Evolutionary conservation across 495 filamentous ascomycete species (phyloP), one percentile per base, ranked within the genome.

Genomic region (Neurospora africana): DNA sequence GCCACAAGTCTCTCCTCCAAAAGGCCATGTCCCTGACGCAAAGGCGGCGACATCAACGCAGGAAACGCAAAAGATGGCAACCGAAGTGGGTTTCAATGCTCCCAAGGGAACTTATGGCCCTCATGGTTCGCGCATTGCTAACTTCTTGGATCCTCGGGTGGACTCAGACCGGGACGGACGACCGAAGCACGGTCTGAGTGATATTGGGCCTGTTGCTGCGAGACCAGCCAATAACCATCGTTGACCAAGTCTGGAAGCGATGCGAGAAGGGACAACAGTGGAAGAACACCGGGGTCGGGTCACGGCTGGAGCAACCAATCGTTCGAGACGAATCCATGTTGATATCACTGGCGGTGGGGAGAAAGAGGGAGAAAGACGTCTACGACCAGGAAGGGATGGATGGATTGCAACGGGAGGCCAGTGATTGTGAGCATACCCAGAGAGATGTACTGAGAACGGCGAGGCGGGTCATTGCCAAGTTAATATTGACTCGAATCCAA

Each of bases 81-180:
- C 71, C 47, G 76, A 73, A 69, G 75, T 72, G 23, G 68, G 68
- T 23, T 71, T 72, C 15, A 75, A 75, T 38, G 75, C 75, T 10
- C 75, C 80, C 40, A 73, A 77, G 72, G 77, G 79, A 17, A 80
- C 80, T 19, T 81, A 82, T 68, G 83, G 79, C 41, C 78, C 82
- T 38, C 80, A 86, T 72, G 69, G 74, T 21, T 78, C 79, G 70
- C 81, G 81, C 8, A 70, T 80, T 39, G 81, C 73, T 21, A 83
- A 85, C 74, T 81, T 80, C 11, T 79, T 79, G 35, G 83, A 83
- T 74, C 81, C 82, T 17, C 78, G 81, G 75, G 74, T 83, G 30
- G 81, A 84, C 70, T 81, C 79, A 74, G 81, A 84, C 69, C 73
- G 77, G 33, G 72, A 75, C n/a, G 74, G 74, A 3, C n/a, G 35